A percentile compares a stretch with the other conserved stretches of the same genome.
These are phyloP conservation scores for Pisolithus thermaeus DNA, from an alignment of 1,284 basidiomycete genomes.

Conservation along the genomic window DNA sequence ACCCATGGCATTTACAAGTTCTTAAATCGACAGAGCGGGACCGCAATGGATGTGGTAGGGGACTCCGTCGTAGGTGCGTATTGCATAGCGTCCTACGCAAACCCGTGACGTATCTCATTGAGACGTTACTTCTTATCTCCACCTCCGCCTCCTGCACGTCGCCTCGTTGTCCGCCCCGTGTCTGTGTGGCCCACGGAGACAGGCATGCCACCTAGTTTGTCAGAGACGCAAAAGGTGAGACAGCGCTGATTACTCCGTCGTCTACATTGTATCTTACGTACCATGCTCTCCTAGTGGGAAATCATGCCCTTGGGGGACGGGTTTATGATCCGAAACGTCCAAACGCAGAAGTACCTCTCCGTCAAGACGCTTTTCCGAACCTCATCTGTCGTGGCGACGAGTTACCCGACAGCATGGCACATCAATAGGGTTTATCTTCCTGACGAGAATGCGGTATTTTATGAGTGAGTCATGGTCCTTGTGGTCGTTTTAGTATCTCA, in stretches of 20 bases:
- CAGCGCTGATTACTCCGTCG: neutral
- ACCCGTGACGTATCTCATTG: neutral
- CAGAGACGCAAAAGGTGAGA: conserved; percentile 2
- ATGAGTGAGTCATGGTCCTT: neutral
- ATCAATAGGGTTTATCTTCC: neutral
- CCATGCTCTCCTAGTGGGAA: neutral
- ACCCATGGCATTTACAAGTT: conserved; percentile 1
- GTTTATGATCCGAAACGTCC: conserved; percentile 2
- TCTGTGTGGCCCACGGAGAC: neutral
- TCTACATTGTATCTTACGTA: neutral
- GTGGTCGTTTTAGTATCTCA: neutral
- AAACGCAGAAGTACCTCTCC: conserved; percentile 3
- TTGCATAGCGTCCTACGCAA: neutral
- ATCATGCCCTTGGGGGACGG: conserved; percentile 2
- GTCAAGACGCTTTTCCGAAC: neutral
- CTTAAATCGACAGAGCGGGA: conserved; percentile 5
- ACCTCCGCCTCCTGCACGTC: neutral
- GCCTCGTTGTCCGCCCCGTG: neutral
- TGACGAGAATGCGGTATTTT: conserved; percentile 1
- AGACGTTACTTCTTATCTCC: neutral
- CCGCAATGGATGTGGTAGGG: conserved; percentile 1
- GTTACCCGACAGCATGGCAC: conserved; percentile 3
- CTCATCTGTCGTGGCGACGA: neutral
- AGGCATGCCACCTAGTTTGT: neutral
- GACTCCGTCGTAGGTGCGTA: neutral